These are phyloP conservation scores for Thinopyrum obtusiflorum DNA, from an alignment of 202 grass and related monocot species.

Conservation along the genomic window DNA sequence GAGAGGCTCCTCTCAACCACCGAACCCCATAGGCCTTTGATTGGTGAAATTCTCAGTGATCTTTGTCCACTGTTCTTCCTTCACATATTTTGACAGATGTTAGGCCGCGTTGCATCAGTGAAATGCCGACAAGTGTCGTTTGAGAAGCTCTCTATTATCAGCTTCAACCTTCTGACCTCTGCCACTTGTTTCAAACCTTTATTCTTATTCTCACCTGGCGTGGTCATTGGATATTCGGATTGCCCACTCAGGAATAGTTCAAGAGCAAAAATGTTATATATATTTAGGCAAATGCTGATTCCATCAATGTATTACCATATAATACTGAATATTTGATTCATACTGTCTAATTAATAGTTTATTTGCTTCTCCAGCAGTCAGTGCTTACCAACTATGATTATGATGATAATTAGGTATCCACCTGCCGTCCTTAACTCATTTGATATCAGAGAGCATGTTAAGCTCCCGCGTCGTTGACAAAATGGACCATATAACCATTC, in stretches of 20 bases:
- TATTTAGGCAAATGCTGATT: neutral
- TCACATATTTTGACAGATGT: neutral
- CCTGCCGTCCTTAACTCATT: conserved; percentile 23
- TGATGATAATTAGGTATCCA: conserved; percentile 25
- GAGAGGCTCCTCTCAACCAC: conserved; percentile 21
- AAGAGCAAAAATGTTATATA: neutral
- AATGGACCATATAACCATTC: conserved; percentile 4
- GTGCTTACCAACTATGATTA: conserved; percentile 25
- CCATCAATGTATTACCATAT: neutral
- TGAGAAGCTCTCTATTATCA: conserved; percentile 7
- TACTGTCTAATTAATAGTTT: conserved; percentile 5
- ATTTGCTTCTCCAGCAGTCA: conserved; percentile 19
- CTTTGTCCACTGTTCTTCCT: conserved; percentile 3
- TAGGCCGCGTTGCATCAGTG: neutral
- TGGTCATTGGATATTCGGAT: conserved; percentile 8
- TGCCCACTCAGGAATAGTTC: neutral
- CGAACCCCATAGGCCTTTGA: neutral
- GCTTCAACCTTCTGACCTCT: neutral
- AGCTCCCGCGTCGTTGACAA: neutral
- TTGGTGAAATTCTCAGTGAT: neutral
- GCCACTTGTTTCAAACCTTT: too few relatives aligned
- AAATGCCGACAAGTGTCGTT: neutral
- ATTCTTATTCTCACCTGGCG: neutral
- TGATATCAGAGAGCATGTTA: conserved; percentile 21
- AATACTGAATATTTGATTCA: neutral